A percentile compares a stretch with the other conserved stretches of the same genome.
These are phyloP conservation scores for Pyrus hybrid DNA, from an alignment of 331 rosid genomes.

Conservation along the genomic window DNA sequence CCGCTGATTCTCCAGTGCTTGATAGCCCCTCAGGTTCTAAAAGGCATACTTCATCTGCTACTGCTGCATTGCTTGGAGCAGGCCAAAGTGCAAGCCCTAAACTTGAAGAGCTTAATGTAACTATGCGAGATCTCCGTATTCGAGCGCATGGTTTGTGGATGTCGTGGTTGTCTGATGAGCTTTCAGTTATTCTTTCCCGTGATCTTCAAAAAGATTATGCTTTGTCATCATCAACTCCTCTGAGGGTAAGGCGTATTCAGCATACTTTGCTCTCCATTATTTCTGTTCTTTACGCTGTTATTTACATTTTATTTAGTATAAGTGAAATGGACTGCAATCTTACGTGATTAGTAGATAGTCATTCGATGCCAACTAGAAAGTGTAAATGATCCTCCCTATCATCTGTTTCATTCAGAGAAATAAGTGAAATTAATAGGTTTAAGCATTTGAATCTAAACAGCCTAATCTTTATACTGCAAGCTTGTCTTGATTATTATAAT, in stretches of 20 bases:
- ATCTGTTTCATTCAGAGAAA: background rate
- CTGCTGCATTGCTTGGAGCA: conserved; percentile 72
- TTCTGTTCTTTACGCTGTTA: background rate
- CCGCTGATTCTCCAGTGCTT: conserved; percentile 43
- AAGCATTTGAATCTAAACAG: background rate
- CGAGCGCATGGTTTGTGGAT: conserved; percentile 87
- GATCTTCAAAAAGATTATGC: conserved; percentile 75
- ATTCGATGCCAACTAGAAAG: background rate
- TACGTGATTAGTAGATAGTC: background rate
- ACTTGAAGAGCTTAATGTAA: conserved; percentile 60
- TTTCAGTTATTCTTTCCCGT: conserved; percentile 47
- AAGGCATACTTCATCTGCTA: conserved; percentile 56
- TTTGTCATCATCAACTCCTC: conserved; percentile 61
- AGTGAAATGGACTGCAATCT: background rate
- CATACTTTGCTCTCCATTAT: background rate
- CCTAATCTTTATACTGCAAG: background rate
- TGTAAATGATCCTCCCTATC: background rate
- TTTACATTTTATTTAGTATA: background rate
- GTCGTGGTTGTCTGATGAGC: conserved; percentile 75
- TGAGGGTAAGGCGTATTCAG: conserved; percentile 53
- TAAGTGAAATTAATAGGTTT: background rate
- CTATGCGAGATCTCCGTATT: conserved; percentile 68
- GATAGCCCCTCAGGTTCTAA: conserved; percentile 37
- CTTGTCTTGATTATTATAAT: background rate
- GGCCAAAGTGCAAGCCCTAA: conserved; percentile 69